Percentiles rank a stretch among this genome's conserved stretches.
Evolutionary conservation across 2,329 filamentous ascomycete species (phyloP).

Genomic region (Talaromyces verruculosus): DNA sequence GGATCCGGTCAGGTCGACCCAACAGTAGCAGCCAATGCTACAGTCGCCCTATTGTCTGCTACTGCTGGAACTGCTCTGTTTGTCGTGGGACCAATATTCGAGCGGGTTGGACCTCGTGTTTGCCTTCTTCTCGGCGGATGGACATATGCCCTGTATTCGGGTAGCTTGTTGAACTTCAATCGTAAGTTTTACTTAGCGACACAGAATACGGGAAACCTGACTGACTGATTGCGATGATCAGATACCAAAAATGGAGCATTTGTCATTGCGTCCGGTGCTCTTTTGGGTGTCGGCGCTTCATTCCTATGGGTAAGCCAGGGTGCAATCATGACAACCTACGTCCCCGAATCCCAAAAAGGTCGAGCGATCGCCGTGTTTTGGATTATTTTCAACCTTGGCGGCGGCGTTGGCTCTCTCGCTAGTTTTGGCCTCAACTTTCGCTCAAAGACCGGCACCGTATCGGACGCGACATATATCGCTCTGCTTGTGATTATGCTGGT

Average conservation of each 20-base stretch:
- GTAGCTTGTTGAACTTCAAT: constrained; percentile 48
- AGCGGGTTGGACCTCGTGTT: constrained; percentile 44
- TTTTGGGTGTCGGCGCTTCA: constrained; percentile 49
- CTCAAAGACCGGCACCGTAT: constrained; percentile 47
- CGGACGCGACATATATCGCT: constrained; percentile 53
- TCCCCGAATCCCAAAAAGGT: constrained; percentile 44
- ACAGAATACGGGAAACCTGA: neutral
- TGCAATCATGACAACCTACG: constrained; percentile 52
- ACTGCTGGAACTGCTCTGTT: constrained; percentile 48
- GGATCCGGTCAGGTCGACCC: constrained; percentile 50
- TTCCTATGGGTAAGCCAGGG: constrained; percentile 52
- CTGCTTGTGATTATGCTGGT: constrained; percentile 52
- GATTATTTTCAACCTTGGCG: constrained; percentile 51
- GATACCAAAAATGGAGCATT: constrained; percentile 35
- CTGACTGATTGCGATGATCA: constrained; percentile 12
- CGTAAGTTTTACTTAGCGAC: constrained; percentile 26
- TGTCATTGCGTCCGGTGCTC: constrained; percentile 47
- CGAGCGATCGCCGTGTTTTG: constrained; percentile 36
- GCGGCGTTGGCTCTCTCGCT: constrained; percentile 47
- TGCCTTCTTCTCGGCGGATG: constrained; percentile 49
- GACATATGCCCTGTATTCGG: constrained; percentile 51
- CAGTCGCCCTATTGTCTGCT: constrained; percentile 46
- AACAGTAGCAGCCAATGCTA: constrained; percentile 50
- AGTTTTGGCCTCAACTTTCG: constrained; percentile 49
- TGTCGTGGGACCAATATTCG: constrained; percentile 48